phyloP scores from a whole-genome alignment of 371 early-diverging fungal genomes.

The Mucor plumbeus region DNA sequence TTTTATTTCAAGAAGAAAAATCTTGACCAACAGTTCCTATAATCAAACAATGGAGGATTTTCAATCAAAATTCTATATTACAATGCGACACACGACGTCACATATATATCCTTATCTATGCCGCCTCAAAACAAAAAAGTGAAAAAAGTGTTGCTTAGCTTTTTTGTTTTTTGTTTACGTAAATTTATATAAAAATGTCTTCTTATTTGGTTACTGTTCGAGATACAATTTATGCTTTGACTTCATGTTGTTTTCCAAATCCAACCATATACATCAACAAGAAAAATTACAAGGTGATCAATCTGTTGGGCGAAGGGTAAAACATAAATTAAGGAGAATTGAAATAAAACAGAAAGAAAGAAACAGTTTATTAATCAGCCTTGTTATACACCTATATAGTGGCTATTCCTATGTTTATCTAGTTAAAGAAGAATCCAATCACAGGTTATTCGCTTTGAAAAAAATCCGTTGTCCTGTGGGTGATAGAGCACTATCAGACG shows the following conservation, averaged over 20 bases:
- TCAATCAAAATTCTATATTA: too few relatives aligned
- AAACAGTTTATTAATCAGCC: neutral
- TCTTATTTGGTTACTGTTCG: conserved; percentile 23
- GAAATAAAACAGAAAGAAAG: neutral
- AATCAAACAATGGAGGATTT: too few relatives aligned
- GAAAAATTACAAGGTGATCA: conserved; percentile 63
- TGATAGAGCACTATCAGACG: conserved; percentile 58
- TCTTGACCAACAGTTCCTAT: too few relatives aligned
- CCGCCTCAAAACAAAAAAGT: too few relatives aligned
- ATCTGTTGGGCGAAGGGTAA: conserved; percentile 77
- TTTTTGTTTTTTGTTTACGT: too few relatives aligned
- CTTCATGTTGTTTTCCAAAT: conserved; percentile 64
- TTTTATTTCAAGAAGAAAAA: too few relatives aligned
- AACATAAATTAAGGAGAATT: neutral
- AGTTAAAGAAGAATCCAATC: conserved; percentile 58
- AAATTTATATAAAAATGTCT: conserved; percentile 18
- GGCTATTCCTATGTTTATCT: conserved; percentile 78
- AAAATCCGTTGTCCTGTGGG: conserved; percentile 70
- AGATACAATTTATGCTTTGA: conserved; percentile 56
- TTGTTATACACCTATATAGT: conserved; percentile 33
- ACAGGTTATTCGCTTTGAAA: conserved; percentile 65
- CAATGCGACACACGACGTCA: too few relatives aligned
- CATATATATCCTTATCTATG: too few relatives aligned
- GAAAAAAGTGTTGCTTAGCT: too few relatives aligned
- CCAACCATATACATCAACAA: conserved; percentile 62